phyloP scores from a whole-genome alignment of 1,139 yeast species.

The Keqinozyma sinolaborantium region DNA sequence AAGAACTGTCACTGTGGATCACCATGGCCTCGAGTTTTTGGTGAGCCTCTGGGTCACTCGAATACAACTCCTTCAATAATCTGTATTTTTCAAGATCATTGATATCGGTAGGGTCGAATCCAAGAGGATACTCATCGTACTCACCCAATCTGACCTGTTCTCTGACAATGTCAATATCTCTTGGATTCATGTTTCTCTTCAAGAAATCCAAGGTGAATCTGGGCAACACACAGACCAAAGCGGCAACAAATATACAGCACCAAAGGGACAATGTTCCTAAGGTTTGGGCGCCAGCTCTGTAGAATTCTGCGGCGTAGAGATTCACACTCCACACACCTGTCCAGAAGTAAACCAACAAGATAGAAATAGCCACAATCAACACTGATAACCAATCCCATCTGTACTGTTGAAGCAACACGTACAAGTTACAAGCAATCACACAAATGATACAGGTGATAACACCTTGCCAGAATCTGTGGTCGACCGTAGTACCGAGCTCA shows the following conservation, averaged over 20 bases:
- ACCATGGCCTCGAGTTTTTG: constrained; percentile 25
- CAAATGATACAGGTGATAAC: constrained; percentile 45
- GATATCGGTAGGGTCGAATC: constrained; percentile 58
- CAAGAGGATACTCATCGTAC: constrained; percentile 47
- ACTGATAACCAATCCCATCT: constrained; percentile 62
- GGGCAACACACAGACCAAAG: constrained; percentile 47
- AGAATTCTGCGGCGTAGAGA: constrained; percentile 41
- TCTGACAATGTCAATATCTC: constrained; percentile 54
- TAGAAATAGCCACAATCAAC: constrained; percentile 46
- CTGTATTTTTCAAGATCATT: constrained; percentile 44
- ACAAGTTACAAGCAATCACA: constrained; percentile 51
- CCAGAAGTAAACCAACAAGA: constrained; percentile 57
- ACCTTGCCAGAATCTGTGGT: constrained; percentile 60
- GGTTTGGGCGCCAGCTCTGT: constrained; percentile 51
- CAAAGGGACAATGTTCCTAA: constrained; percentile 53
- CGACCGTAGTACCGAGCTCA: constrained; percentile 48
- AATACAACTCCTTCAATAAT: constrained; percentile 31
- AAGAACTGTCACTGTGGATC: constrained; percentile 1
- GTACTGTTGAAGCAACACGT: constrained; percentile 51
- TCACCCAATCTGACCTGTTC: constrained; percentile 46
- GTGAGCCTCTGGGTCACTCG: constrained; percentile 32
- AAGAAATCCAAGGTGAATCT: constrained; percentile 50
- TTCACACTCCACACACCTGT: constrained; percentile 58
- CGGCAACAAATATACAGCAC: constrained; percentile 48
- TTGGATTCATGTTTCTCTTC: constrained; percentile 44